Evolutionary conservation across 768 basidiomycete genomes (phyloP), one percentile per base, ranked within the genome.

Genomic region (Boletellus ananas): DNA sequence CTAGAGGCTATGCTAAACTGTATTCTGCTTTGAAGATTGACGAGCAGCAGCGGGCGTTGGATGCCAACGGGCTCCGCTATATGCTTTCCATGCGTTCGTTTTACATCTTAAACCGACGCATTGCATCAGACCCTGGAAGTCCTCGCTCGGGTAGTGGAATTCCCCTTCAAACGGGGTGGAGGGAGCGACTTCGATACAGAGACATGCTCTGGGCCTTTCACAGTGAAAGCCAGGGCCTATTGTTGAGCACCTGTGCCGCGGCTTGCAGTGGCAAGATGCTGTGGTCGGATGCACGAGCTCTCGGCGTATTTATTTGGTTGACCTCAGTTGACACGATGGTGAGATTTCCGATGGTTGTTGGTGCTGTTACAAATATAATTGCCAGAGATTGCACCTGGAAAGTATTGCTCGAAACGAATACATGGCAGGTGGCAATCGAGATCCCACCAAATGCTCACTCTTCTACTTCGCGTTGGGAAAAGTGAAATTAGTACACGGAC

Each of bases 131-230:
- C 37, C 67, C 70, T 14, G 74, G 70, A 41, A 76, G 77, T 39
- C 78, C 79, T 33, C 63, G 67, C 20, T 77, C 78, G 8, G 72
- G 67, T 2, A 73, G 65, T 31, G 56, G 66, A 1, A 63, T 73
- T 13, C 72, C 73, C n/a, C 70, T 72, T 33, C 71, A 70, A 54
- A 77, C 79, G 35, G 82, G 78, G 25, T 76, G 80, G 58, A 73
- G 90, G 58, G 83, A 86, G 61, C 79, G 91, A n/a, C 75, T 95
- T 41, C 82, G 90, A 18, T 94, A 88, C 67, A 83, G 96, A 31
- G 95, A 99, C 66, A 91, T 97, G 73, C 77, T 97, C 23, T 99
- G 95, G 94, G 95, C 94, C 0, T 94, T 87, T 64, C 89, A 96
- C 59, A 96, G 94, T 62, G 93, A 96, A 68, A 90, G 85, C 61